Evolutionary conservation across 2,329 filamentous ascomycete genomes (phyloP).

Genomic region (Colletotrichum magnum): DNA sequence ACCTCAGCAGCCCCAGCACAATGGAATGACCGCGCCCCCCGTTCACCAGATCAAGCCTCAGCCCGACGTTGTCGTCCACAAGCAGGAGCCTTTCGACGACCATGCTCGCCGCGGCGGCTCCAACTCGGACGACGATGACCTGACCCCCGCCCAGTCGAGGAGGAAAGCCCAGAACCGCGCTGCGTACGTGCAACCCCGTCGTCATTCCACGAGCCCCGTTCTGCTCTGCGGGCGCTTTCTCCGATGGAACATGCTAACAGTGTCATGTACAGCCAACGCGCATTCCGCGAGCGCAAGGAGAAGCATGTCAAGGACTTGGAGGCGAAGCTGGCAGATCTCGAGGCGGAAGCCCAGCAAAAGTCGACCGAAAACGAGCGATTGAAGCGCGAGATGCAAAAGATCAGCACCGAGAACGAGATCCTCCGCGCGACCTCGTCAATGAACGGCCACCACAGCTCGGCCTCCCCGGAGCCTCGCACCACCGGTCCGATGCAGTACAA

Average conservation of each 20-base stretch:
- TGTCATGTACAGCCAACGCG: conserved; percentile 79
- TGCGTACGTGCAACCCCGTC: conserved; percentile 62
- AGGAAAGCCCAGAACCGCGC: conserved; percentile 74
- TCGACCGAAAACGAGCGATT: conserved; percentile 89
- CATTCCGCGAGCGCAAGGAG: conserved; percentile 96
- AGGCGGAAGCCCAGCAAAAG: conserved; percentile 79
- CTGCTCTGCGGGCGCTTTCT: not conserved
- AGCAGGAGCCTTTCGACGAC: conserved; percentile 57
- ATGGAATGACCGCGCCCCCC: conserved; percentile 46
- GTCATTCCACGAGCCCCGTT: too few relatives aligned
- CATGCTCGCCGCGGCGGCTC: conserved; percentile 55
- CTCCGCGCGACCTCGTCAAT: conserved; percentile 81
- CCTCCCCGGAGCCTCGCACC: conserved; percentile 63
- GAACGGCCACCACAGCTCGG: conserved; percentile 52
- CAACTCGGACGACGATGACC: conserved; percentile 69
- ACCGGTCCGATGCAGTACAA: conserved; percentile 80
- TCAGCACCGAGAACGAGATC: conserved; percentile 93
- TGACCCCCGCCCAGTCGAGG: conserved; percentile 71
- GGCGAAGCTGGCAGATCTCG: conserved; percentile 83
- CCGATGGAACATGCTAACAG: conserved; percentile 1
- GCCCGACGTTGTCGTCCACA: conserved; percentile 42
- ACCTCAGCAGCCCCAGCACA: conserved; percentile 38
- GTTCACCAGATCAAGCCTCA: conserved; percentile 43
- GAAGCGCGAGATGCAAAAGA: conserved; percentile 85
- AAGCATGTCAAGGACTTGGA: conserved; percentile 94